These are phyloP conservation scores for Dactylis glomerata DNA, from an alignment of 176 grass and related monocot genomes.

Conservation along the genomic window DNA sequence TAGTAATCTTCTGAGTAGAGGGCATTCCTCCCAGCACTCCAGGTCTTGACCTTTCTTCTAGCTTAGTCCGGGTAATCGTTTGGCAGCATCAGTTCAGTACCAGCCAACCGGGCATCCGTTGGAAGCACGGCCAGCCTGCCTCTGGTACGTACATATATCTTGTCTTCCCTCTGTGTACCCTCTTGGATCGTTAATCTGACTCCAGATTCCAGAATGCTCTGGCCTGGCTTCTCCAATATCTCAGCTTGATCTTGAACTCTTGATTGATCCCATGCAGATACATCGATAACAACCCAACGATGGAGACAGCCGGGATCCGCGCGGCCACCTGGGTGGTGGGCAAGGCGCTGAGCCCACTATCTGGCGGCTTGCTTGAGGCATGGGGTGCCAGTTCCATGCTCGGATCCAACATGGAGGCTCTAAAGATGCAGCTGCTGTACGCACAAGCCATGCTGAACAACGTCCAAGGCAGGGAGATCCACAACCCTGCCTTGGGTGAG, in stretches of 20 bases:
- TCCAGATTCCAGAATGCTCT: no score
- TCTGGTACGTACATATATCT: no score
- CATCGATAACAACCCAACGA: neutral
- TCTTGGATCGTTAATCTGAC: no score
- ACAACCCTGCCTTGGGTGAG: neutral
- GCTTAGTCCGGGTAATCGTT: no score
- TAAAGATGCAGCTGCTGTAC: conserved; percentile 18
- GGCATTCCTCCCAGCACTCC: no score
- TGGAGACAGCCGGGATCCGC: neutral
- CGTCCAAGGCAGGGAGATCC: neutral
- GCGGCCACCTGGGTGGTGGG: neutral
- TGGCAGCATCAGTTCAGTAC: no score
- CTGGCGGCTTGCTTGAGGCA: neutral
- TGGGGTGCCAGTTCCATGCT: conserved; percentile 9
- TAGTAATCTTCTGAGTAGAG: no score
- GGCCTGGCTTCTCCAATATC: no score
- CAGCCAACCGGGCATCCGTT: no score
- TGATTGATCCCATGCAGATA: neutral
- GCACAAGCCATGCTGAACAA: neutral
- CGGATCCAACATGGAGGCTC: neutral
- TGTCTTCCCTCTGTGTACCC: no score
- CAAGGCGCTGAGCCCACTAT: neutral
- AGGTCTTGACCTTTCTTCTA: no score
- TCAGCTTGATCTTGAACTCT: neutral
- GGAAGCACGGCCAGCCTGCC: no score